Evolutionary conservation across 2,329 filamentous ascomycete genomes (phyloP), one percentile per base, ranked within the genome.

Genomic region (Fusarium hainanense): DNA sequence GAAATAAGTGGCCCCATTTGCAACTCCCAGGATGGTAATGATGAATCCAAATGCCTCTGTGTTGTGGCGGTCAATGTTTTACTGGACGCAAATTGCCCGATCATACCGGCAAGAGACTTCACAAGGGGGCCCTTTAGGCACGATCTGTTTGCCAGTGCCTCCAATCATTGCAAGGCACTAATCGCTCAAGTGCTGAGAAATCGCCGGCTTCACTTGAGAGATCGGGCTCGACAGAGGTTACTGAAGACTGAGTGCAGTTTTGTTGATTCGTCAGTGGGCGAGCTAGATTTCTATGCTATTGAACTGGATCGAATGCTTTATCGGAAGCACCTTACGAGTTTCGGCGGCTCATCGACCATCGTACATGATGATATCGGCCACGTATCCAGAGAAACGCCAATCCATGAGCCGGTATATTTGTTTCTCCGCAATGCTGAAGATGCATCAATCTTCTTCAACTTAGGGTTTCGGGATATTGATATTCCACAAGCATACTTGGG

Each of bases 371-470:
- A 30, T 14, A 16, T 18, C 1, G 9, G 12, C 5, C 1, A 4
- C 2, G 0, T 30, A 6, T 4, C 23, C 3, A 4, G 7, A 10
- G 16, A 5, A 7, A 5, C 7, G 20, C 7, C 6, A 0, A 3
- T 4, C 6, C 16, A 7, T 13, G 13, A 12, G 2, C n/a, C 40
- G 1, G 28, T 58, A 4, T 59, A 32, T 27, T 27, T 27, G 4
- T 27, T 27, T 27, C 25, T 27, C 25, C 25, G 11, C 3, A 9
- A 5, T 12, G n/a, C 7, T 2, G 41, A 46, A 23, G 56, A 59
- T 27, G 49, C 41, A 6, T 6, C 7, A 2, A 40, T 55, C 9
- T 55, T 59, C 14, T 37, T 14, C 16, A 11, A 32, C 4, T 13
- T 59, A 1, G 49, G 56, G 1, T 59, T 56, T 8, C 12, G 2